A percentile compares a stretch with the other conserved stretches of the same genome.
phyloP scores from a whole-genome alignment of 2,329 filamentous ascomycete genomes.

The Lojkania enalia region DNA sequence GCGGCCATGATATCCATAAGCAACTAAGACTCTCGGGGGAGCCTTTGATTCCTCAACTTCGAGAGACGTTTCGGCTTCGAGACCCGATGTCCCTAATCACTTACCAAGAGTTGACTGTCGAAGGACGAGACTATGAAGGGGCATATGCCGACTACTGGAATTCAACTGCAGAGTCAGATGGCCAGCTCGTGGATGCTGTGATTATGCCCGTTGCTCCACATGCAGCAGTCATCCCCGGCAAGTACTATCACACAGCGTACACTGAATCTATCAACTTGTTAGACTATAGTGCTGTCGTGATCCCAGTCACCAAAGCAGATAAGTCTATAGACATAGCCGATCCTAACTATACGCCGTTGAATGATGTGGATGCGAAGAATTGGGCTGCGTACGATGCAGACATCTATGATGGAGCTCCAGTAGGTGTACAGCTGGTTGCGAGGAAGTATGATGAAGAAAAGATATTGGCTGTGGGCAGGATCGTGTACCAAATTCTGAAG shows the following conservation, averaged over 20 bases:
- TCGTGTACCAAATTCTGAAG: constrained; percentile 13
- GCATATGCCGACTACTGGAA: constrained; percentile 29
- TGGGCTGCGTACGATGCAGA: constrained; percentile 15
- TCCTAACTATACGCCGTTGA: constrained; percentile 15
- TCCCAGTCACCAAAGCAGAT: constrained; percentile 22
- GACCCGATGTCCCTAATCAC: constrained; percentile 1
- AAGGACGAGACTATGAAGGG: not conserved
- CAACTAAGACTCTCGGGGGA: too few species aligned
- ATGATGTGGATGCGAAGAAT: constrained; percentile 17
- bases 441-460: constrained; percentile 24
- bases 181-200: constrained; percentile 26
- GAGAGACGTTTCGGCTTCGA: not conserved
- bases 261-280: constrained; percentile 6
- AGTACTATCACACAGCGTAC: constrained; percentile 17
- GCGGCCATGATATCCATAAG: too few species aligned
- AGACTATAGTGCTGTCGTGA: too few species aligned
- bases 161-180: constrained; percentile 12
- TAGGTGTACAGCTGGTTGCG: constrained; percentile 24
- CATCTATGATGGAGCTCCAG: constrained; percentile 26
- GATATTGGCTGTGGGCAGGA: constrained; percentile 23
- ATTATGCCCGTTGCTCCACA: constrained; percentile 27
- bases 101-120: constrained; percentile 3
- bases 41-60: too few species aligned
- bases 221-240: constrained; percentile 23
- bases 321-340: constrained; percentile 14